Evolutionary conservation across 495 filamentous ascomycete genomes (phyloP), one percentile per base, ranked within the genome.

Genomic region (Saxophila tyrrhenica): DNA sequence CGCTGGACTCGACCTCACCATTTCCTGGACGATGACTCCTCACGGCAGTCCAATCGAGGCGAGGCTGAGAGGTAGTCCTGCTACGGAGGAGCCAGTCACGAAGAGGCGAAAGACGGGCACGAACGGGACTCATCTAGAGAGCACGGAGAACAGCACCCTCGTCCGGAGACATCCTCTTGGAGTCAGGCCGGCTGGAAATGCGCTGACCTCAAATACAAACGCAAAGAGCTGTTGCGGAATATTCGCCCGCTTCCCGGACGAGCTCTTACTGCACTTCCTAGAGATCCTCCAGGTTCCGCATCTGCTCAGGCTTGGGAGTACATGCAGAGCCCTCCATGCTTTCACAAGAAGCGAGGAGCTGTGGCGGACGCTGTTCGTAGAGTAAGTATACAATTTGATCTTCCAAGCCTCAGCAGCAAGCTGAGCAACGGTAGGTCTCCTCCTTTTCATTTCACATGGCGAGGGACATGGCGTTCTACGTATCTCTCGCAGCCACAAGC

Each of bases 291-390:
- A 94, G 62, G 72, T 76, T 42, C 53, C 60, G 24, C 73, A 75
- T 43, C 69, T 98, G 48, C 65, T 82, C 51, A 65, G 72, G 3
- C 65, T 96, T 22, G 87, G 89, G n/a, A 76, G 77, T 47, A 86
- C 91, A 3, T 96, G 92, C 72, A 89, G 84, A 66, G 86, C 87
- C 29, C 74, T 96, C 16, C 94, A 89, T 73, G 92, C 90, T 8
- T 92, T 89, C 66, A 84, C 84, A 41, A 74, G 84, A 39, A 78
- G 78, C 29, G 92, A 97, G 55, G 92, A 98, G 56, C 66, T 97
- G 23, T 98, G 92, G 92, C 92, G 92, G 70, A 64, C 80, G 20
- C 68, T 95, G 10, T 94, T 89, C 61, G 74, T 94, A 58, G 75
- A 80, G 92, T 98, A 84, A 77, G 62, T 57, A 19, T 20, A 21